A percentile compares a stretch with the other conserved stretches of the same genome.
Conservation (phyloP, 1,139 yeast species). For the Sugiyamaella castrensis region DNA sequence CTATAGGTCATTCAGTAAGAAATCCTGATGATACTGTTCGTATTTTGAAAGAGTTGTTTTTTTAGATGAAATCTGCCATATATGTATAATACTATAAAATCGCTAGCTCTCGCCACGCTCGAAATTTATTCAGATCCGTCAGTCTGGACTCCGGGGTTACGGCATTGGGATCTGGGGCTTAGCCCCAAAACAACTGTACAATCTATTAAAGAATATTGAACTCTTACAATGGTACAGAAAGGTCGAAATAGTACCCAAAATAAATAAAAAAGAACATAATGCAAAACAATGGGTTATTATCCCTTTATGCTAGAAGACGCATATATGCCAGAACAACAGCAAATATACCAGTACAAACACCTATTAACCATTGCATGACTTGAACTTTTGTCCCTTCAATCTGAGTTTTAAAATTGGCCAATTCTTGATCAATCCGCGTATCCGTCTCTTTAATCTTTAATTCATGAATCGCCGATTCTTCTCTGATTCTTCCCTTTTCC, state of each 20-base stretch:
- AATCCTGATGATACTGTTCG: slow-evolving; percentile 84
- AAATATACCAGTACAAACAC: slow-evolving; percentile 97
- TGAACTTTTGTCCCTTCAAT: slow-evolving; percentile 93
- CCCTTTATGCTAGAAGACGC: slow-evolving; percentile 45
- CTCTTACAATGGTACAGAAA: too few species aligned
- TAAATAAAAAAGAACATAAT: too few species aligned
- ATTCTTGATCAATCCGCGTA: slow-evolving; percentile 92
- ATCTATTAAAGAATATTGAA: too few species aligned
- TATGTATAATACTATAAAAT: too few species aligned
- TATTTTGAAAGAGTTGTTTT: slow-evolving; percentile 78
- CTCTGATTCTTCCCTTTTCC: slow-evolving; percentile 93
- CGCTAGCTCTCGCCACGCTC: too few species aligned
- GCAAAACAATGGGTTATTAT: too few species aligned
- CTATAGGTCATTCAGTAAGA: slow-evolving; percentile 91
- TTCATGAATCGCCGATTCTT: slow-evolving; percentile 89
- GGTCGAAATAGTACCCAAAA: too few species aligned
- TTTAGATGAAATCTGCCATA: background rate
- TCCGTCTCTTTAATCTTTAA: slow-evolving; percentile 92
- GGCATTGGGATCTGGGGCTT: too few species aligned
- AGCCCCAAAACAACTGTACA: too few species aligned
- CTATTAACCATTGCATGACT: slow-evolving; percentile 96
- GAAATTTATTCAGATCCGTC: too few species aligned
- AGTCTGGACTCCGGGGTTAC: too few species aligned
- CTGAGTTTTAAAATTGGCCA: slow-evolving; percentile 90
- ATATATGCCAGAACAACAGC: slow-evolving; percentile 90